These are phyloP conservation scores for Chlamydomonas sphaeroides DNA, from an alignment of 139 green algal genomes.

Conservation along the genomic window DNA sequence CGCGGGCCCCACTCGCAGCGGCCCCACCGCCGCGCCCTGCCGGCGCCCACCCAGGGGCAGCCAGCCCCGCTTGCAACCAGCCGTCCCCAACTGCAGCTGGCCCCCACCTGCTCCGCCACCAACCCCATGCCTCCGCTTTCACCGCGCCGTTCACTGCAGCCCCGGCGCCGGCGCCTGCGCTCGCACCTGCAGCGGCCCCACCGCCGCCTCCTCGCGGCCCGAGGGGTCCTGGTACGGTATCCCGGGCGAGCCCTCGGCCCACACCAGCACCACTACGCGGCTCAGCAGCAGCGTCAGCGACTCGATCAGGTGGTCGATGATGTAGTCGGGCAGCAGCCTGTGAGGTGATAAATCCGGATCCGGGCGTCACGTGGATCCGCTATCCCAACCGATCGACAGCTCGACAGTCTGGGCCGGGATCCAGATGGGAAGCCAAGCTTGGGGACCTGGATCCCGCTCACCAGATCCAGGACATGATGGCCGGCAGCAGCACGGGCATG, in stretches of 20 bases:
- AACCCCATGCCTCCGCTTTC: too few relatives aligned
- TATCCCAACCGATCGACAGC: too few relatives aligned
- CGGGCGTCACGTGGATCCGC: too few relatives aligned
- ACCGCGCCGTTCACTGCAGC: too few relatives aligned
- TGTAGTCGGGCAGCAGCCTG: constrained; percentile 35
- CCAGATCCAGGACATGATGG: constrained; percentile 33
- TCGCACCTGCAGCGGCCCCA: not conserved
- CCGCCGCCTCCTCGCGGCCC: not conserved
- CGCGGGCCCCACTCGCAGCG: too few relatives aligned
- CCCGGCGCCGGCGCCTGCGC: too few relatives aligned
- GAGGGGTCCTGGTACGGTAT: not conserved
- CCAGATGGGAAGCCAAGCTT: too few relatives aligned
- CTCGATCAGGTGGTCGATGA: constrained; percentile 21
- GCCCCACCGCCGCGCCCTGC: too few relatives aligned
- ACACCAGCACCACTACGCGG: constrained; percentile 29
- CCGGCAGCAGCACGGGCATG: constrained; percentile 29
- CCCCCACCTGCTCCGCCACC: not conserved
- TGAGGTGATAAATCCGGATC: too few relatives aligned
- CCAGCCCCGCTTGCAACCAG: too few relatives aligned
- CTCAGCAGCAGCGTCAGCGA: not conserved
- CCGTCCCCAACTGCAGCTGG: not conserved
- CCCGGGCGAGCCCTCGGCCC: constrained; percentile 1
- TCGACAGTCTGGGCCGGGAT: too few relatives aligned
- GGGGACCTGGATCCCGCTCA: not conserved
- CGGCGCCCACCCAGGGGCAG: too few relatives aligned